Evolutionary conservation across 129 eudicot species (phyloP).

Genomic region (Pulicaria dysenterica): DNA sequence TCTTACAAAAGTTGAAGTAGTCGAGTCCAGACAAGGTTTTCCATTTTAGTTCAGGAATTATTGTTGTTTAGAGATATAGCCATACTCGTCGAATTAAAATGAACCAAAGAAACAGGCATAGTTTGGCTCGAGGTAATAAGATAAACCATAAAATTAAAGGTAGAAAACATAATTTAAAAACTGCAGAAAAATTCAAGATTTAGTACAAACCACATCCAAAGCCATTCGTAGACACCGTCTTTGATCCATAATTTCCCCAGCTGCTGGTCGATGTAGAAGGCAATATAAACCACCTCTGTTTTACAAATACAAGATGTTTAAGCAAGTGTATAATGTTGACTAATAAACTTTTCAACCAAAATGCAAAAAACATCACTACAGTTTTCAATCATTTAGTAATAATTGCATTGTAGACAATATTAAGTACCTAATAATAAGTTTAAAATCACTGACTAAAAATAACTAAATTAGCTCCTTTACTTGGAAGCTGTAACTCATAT

Average conservation of each 20-base stretch:
- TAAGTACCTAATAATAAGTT: too few species aligned
- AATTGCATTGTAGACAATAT: too few species aligned
- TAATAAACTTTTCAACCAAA: neutral
- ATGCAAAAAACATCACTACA: neutral
- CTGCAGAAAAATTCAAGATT: constrained; percentile 17
- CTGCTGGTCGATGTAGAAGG: constrained; percentile 82
- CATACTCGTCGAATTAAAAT: too few species aligned
- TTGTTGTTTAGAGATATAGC: too few species aligned
- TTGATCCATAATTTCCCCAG: constrained; percentile 82
- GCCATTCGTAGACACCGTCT: constrained; percentile 91
- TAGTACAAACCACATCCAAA: constrained; percentile 81
- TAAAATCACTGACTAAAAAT: too few species aligned
- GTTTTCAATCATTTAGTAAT: too few species aligned
- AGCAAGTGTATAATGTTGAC: neutral
- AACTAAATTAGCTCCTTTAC: too few species aligned
- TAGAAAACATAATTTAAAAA: neutral
- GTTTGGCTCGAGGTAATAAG: neutral
- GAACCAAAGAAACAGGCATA: too few species aligned
- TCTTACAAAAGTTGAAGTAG: too few species aligned
- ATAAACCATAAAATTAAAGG: neutral
- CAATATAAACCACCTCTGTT: constrained; percentile 89
- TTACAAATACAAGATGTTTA: neutral
- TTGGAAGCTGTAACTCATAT: too few species aligned
- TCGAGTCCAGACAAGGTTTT: too few species aligned
- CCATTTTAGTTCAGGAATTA: too few species aligned